Base-by-base conservation (phyloP, 202 grass and related monocot species). In the Zizania palustris region DNA sequence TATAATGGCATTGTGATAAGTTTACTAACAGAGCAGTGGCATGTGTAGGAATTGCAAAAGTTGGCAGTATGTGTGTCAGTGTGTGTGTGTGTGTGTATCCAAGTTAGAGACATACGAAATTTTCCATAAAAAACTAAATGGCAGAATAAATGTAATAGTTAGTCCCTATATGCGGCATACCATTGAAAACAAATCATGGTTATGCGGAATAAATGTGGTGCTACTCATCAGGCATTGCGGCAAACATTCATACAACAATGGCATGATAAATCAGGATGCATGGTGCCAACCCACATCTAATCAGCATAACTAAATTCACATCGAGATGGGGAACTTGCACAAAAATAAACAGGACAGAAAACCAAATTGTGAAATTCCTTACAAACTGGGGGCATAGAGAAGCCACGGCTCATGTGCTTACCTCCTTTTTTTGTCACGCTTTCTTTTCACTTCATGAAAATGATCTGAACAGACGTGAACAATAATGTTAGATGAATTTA, bases 371-470 rank as follows among this genome's bases (percentile, higher is more conserved):
- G 42, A 83, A 78, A 11, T 45, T 41, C 42, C 28, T 46, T 56
- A 38, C 14, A 77, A 72, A 35, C 39, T 53, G 35, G 14, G 6
- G 15, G 22, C 69, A 67, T 53, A 67, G 9, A 7, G 18, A 66
- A 61, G 45, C 11, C 20, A 78, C 38, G n/a, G 43, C 58, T 55
- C 21, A 54, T 76, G 4, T 60, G 80, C 65, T 55, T 11, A 90
- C 91, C 91, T 93, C 96, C 57, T 99, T 99, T 89, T 99, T 83
- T 89, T 99, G 81, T 86, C 90, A 10, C 87, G 92, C 81, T 88
- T 99, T 78, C 89, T 95, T 74, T 72, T 95, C 55, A 99, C 96
- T 76, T 99, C 96, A 65, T 90, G 92, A 49, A 99, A 99, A 73
- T 87, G 82, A 81, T 99, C 92, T 99, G 83, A 67, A 95, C 21